Percentiles rank a stretch among this genome's conserved stretches.
phyloP scores from a whole-genome alignment of 2,329 filamentous ascomycete genomes.

The Hirsutella rhossiliensis region DNA sequence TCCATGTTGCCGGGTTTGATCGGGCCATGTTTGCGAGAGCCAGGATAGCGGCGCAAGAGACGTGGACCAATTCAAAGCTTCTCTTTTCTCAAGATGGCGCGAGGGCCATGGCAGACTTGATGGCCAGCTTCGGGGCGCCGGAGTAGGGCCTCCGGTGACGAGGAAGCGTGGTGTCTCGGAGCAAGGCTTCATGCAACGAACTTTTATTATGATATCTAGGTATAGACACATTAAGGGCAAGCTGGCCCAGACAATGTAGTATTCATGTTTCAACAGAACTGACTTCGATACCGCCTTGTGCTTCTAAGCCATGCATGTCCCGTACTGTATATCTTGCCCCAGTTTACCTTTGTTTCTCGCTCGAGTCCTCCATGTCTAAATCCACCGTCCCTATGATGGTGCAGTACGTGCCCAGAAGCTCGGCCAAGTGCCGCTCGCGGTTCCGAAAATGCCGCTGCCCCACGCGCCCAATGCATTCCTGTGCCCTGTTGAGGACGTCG shows the following conservation, averaged over 20 bases:
- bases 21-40: slow-evolving; percentile 2
- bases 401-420: slow-evolving; percentile 11
- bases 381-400: neutral
- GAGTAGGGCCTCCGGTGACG: neutral
- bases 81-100: slow-evolving; percentile 3
- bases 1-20: slow-evolving; percentile 4
- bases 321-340: neutral
- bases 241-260: too few relatives aligned
- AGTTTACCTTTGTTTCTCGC: neutral
- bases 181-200: too few relatives aligned
- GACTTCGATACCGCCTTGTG: neutral
- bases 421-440: slow-evolving; percentile 10
- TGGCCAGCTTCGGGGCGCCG: slow-evolving; percentile 1
- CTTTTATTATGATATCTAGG: too few relatives aligned
- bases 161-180: too few relatives aligned
- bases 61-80: slow-evolving; percentile 2
- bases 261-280: too few relatives aligned
- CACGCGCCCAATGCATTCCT: slow-evolving; percentile 3
- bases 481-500: slow-evolving; percentile 5
- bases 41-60: slow-evolving; percentile 3
- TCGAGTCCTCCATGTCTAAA: neutral
- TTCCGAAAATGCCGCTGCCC: slow-evolving; percentile 8
- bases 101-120: slow-evolving; percentile 3
- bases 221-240: too few relatives aligned
- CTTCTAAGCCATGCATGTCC: neutral